Base-by-base conservation (phyloP, 2,329 filamentous ascomycete genomes). In the Fusarium sp. region DNA sequence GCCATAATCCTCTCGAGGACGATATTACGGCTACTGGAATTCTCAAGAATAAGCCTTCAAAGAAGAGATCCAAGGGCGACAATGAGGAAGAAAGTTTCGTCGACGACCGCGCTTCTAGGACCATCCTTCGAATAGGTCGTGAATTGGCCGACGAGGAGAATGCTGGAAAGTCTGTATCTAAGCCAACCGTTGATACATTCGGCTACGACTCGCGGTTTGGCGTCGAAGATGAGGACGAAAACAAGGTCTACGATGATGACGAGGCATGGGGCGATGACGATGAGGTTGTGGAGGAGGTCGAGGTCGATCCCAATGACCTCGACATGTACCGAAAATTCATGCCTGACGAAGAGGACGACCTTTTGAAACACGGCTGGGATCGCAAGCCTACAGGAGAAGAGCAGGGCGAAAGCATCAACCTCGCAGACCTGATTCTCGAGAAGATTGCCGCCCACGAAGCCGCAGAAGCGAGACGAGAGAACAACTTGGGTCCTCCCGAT, bases 381-480 rank as follows among this genome's bases (percentile, higher is more conserved):
- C 79, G 80, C 44, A 80, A 84, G 79, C 81, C 80, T 40, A 78
- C 81, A 6, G 81, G 80, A 52, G 83, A 85, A 37, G 83, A 84
- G 41, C 85, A 85, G 13, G 78, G 77, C 7, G 83, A 87, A 62
- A 86, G 88, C 13, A 94, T 92, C 68, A 97, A 98, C 79, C 85
- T 99, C 61, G 94, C 96, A 15, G 95, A 97, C 76, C 84, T 99
- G 68, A 99, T 99, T 70, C 83, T 99, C 62, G 91, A 95, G 77
- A 97, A 97, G 82, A 99, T 99, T 77, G 94, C 94, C 6, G 92
- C 93, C 63, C 93, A 97, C 75, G 96, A 99, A 83, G 92, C 93
- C 5, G 87, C 87, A 34, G 86, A 91, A 70, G 85, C 79, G 15
- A 73, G 79, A 47, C 74, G 76, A 48, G 77, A 78, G 15, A 76